These are phyloP conservation scores for Solanum paucissectum DNA, from an alignment of 257 asterid species.

Conservation along the genomic window DNA sequence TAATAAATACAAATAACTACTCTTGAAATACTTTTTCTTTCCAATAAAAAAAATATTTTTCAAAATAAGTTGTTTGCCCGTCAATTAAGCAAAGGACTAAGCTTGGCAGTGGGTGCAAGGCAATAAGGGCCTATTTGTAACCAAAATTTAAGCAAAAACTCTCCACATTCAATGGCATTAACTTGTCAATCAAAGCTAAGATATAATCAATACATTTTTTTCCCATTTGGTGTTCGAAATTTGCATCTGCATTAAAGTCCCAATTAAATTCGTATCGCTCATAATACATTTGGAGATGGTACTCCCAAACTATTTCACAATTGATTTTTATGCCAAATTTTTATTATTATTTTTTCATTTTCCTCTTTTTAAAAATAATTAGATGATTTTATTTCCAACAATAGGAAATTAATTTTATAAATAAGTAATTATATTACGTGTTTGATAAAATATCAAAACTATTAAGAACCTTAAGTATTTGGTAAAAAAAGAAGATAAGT, in stretches of 20 bases:
- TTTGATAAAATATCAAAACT: not conserved
- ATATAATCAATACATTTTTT: not conserved
- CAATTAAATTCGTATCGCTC: too few species aligned
- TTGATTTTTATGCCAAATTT: not conserved
- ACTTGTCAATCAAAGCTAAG: not conserved
- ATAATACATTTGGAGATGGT: too few species aligned
- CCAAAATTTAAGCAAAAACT: not conserved
- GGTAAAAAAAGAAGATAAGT: not conserved
- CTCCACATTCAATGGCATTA: not conserved
- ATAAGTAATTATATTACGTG: not conserved
- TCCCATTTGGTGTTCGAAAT: too few species aligned
- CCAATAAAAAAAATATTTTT: not conserved
- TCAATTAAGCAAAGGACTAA: not conserved
- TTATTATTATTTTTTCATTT: not conserved
- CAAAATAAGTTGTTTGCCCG: not conserved
- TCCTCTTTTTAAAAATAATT: not conserved
- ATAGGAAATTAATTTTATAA: not conserved
- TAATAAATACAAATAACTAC: not conserved
- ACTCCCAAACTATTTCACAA: not conserved
- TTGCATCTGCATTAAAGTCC: fast-evolving
- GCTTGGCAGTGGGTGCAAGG: not conserved
- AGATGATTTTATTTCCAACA: not conserved
- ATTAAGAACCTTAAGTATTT: not conserved
- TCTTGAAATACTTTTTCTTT: not conserved
- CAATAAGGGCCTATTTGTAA: not conserved